phyloP scores from a whole-genome alignment of 1,284 basidiomycete genomes.

The Chalciporus sp. region DNA sequence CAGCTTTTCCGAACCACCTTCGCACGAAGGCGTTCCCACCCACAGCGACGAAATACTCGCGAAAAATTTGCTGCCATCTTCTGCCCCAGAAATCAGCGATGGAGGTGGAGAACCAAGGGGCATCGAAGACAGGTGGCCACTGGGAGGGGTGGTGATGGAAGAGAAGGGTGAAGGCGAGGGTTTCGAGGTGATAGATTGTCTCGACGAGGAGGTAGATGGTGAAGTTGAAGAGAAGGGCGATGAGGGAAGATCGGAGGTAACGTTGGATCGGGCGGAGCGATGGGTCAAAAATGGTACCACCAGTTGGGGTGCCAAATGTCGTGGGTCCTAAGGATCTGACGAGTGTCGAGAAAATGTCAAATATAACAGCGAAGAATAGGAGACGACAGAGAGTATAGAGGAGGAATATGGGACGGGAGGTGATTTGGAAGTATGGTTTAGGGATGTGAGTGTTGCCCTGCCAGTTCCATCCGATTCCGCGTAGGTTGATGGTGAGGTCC shows the following conservation, averaged over 20 bases:
- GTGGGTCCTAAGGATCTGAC: constrained; percentile 17
- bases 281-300: constrained; percentile 53
- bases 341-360: constrained; percentile 7
- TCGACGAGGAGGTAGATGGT: constrained; percentile 47
- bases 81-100: constrained; percentile 45
- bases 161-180: constrained; percentile 45
- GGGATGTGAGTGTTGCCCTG: constrained; percentile 13
- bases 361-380: constrained; percentile 1
- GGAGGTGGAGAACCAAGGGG: constrained; percentile 43
- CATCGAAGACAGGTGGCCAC: constrained; percentile 47
- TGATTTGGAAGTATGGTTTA: constrained; percentile 10
- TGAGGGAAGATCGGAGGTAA: constrained; percentile 44
- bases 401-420: constrained; percentile 24
- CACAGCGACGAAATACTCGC: constrained; percentile 39
- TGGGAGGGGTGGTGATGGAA: constrained; percentile 37
- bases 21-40: constrained; percentile 32
- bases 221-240: constrained; percentile 45
- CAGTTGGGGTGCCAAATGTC: constrained; percentile 28
- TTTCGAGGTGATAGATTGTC: constrained; percentile 43
- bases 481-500: constrained; percentile 29
- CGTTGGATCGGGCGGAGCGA: constrained; percentile 42
- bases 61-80: constrained; percentile 50
- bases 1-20: constrained; percentile 45
- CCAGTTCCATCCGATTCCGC: constrained; percentile 31
- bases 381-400: constrained; percentile 20